Base-by-base conservation (phyloP, 163 green algal genomes). In the Chlorella variabilis region DNA sequence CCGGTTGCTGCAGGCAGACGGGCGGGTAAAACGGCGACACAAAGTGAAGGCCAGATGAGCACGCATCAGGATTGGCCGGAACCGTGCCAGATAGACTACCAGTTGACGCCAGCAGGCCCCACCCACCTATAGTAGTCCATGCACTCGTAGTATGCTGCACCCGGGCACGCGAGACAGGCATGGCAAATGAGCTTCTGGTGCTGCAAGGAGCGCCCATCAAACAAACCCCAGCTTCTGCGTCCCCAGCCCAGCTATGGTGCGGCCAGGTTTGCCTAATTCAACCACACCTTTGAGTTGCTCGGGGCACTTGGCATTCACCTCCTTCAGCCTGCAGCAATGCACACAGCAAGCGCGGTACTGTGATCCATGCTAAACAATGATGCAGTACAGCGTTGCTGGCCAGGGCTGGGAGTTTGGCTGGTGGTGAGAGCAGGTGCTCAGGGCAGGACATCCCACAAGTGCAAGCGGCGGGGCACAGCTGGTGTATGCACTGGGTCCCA, bases 121-220 rank as follows among this genome's bases (percentile, higher is more conserved):
- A 9, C 71, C 1, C 34, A 92, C 90, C 89, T 93, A 80, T 93
- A 93, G 67, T 97, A 97, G 77, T 97, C 90, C 88, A 97, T 93
- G 84, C 93, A 97, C 71, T 94, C 89, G 74, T 87, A 92, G 78
- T 93, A 96, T 1, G 67, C 78, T 77, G 70, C 70, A 66, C 4
- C 9, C n/a, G 33, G 70, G 21, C 8, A 48, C 7, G n/a, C 4
- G 36, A 39, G 8, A 0, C 2, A 38, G 9, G 66, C n/a, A 36
- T n/a, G n/a, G n/a, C n/a, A n/a, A n/a, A n/a, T n/a, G n/a, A n/a
- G n/a, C n/a, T n/a, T n/a, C n/a, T n/a, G n/a, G n/a, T n/a, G n/a
- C n/a, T n/a, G n/a, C n/a, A 67, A 39, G 7, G 21, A 38, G 59
- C n/a, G 61, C 17, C 9, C 11, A 31, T 31, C 31, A 29, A 34